Evolutionary conservation across 768 basidiomycete genomes (phyloP), one percentile per base, ranked within the genome.

Genomic region (Bullera alba): DNA sequence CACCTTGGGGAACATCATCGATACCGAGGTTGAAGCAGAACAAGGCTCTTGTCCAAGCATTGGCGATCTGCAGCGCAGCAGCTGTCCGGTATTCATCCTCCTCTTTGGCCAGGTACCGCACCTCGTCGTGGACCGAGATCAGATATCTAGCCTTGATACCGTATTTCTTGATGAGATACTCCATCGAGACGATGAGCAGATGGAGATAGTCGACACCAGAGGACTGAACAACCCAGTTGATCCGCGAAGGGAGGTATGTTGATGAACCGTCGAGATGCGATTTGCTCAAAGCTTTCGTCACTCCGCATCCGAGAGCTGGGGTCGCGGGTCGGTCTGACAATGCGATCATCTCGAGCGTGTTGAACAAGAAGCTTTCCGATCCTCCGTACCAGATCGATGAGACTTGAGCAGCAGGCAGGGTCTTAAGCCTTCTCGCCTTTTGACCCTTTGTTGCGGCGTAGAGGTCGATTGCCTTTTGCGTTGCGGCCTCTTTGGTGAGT

Each of bases 171-270:
- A 84, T 82, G 30, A 99, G 80, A 69, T 93, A 79, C 53, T 90
- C 82, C 92, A 96, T 97, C 4, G 89, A 81, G 41, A 92, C 88
- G 63, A 99, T 89, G 52, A 97, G 80, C 32, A 99, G 82, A 65
- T 99, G 95, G 7, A 97, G 83, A 67, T 99, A 97, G 72, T 97
- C 95, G 36, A 97, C 93, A 3, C 93, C 95, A 0, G 91, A 95
- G 3, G 92, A 96, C 65, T 97, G 95, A 5, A 97, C 95, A 42
- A 92, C 95, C 95, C 95, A 97, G 67, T 99, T 99, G 75, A 97
- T 92, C 36, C 95, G 82, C 5, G 90, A 95, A 0, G 95, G 85
- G 79, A 97, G 84, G 71, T 87, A 97, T 57, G 92, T 87, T 0
- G 83, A 73, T 10, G 64, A 68, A 23, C 70, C 65, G 28, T 81